A percentile compares a stretch with the other conserved stretches of the same genome.
phyloP scores from a whole-genome alignment of 2,329 filamentous ascomycete genomes.

The Aurifilum marmelostoma region DNA sequence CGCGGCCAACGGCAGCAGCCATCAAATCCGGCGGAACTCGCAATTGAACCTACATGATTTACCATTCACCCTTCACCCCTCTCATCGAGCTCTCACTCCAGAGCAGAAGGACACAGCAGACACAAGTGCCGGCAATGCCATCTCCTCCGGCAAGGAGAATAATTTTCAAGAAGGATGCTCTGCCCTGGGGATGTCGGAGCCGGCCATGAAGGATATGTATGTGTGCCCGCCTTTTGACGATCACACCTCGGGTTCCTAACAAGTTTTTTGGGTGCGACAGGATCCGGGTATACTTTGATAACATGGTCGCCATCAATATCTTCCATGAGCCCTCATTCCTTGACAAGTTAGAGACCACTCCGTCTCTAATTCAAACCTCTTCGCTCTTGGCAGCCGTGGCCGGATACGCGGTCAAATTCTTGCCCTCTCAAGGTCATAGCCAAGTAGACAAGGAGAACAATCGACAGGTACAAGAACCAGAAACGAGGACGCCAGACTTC shows the following conservation, averaged over 20 bases:
- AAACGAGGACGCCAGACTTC: neutral
- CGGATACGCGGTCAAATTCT: neutral
- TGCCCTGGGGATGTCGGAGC: neutral
- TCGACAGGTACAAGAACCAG: neutral
- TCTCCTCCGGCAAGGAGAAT: neutral
- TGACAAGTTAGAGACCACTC: neutral
- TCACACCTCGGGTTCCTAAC: neutral
- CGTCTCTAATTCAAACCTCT: neutral
- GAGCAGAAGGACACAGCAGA: neutral
- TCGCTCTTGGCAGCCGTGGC: neutral
- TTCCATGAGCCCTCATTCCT: neutral
- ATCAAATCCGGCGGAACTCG: too few relatives aligned
- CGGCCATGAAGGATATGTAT: neutral
- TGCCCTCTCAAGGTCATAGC: neutral
- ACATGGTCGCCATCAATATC: neutral
- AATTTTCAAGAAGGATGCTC: neutral
- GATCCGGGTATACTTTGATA: neutral
- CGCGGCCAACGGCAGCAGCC: neutral
- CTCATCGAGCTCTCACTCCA: neutral
- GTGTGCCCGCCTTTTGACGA: neutral
- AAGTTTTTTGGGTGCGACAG: neutral
- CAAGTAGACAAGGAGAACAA: neutral
- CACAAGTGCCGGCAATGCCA: neutral
- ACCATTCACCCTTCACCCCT: neutral
- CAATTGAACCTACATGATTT: neutral